These are phyloP conservation scores for Apophysomyces trapeziformis DNA, from an alignment of 371 early-diverging fungal species.

Conservation along the genomic window DNA sequence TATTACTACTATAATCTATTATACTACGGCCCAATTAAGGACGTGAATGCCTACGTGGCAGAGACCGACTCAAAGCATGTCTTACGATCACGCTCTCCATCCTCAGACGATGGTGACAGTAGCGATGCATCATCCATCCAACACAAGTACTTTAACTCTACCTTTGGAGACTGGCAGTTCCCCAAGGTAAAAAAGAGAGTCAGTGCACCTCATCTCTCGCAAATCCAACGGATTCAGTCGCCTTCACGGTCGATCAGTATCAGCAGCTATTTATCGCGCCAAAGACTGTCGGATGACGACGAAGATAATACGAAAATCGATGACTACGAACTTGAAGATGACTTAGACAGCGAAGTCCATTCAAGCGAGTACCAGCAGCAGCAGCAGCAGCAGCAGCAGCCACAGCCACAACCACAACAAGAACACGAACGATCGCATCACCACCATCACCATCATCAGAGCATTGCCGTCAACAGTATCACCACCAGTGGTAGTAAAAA, in stretches of 20 bases:
- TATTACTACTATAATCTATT: not conserved
- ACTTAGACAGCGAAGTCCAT: not conserved
- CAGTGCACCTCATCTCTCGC: constrained; percentile 2
- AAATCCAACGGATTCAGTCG: constrained; percentile 2
- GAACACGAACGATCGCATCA: not conserved
- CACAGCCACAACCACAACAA: not conserved
- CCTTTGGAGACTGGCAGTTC: constrained; percentile 15
- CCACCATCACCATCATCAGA: constrained; percentile 11
- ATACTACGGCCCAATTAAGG: constrained; percentile 23
- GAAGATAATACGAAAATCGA: constrained; percentile 13
- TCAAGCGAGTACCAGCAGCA: constrained; percentile 14
- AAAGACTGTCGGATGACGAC: constrained; percentile 17
- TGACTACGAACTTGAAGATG: not conserved
- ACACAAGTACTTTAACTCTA: constrained; percentile 26
- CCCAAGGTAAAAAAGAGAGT: constrained; percentile 3
- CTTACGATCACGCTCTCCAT: not conserved
- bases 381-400: constrained; percentile 20
- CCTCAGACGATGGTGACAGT: not conserved
- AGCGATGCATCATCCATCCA: constrained; percentile 16
- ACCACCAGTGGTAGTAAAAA: not conserved
- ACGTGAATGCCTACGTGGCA: constrained; percentile 50
- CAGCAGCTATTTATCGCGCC: constrained; percentile 21
- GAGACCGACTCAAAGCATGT: constrained; percentile 42
- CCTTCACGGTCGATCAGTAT: constrained; percentile 15
- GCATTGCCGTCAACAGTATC: not conserved